Conservation (phyloP, 345 rosid genomes). For the Eutrema yunnanense region DNA sequence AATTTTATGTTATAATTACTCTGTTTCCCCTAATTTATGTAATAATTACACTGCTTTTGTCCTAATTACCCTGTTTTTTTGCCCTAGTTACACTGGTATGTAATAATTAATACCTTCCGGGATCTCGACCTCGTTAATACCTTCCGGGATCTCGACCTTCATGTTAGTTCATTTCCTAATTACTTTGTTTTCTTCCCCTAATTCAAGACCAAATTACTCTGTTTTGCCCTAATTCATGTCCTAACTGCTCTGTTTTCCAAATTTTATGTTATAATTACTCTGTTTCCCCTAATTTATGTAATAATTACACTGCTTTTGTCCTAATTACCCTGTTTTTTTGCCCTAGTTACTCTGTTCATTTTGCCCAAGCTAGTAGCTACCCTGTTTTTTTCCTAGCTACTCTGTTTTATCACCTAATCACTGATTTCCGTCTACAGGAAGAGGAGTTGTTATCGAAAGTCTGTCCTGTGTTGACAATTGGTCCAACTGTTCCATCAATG, state of each 20-base stretch:
- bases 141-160: too few relatives aligned
- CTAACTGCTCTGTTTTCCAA: neutral
- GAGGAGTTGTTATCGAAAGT: conserved; percentile 38
- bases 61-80: neutral
- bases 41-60: neutral
- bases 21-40: neutral
- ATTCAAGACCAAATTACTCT: neutral
- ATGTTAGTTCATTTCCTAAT: too few relatives aligned
- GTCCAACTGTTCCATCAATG: conserved; percentile 63
- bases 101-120: too few relatives aligned
- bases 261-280: neutral
- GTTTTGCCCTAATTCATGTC: neutral
- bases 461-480: conserved; percentile 41
- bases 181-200: too few relatives aligned
- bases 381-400: neutral
- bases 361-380: conserved; percentile 1
- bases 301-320: neutral
- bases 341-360: neutral
- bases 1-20: neutral
- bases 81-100: too few relatives aligned
- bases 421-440: conserved; percentile 16
- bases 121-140: too few relatives aligned
- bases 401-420: neutral
- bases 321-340: neutral
- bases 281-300: neutral